Base-by-base conservation (phyloP, 768 basidiomycete species). In the Tulasnella sp. region DNA sequence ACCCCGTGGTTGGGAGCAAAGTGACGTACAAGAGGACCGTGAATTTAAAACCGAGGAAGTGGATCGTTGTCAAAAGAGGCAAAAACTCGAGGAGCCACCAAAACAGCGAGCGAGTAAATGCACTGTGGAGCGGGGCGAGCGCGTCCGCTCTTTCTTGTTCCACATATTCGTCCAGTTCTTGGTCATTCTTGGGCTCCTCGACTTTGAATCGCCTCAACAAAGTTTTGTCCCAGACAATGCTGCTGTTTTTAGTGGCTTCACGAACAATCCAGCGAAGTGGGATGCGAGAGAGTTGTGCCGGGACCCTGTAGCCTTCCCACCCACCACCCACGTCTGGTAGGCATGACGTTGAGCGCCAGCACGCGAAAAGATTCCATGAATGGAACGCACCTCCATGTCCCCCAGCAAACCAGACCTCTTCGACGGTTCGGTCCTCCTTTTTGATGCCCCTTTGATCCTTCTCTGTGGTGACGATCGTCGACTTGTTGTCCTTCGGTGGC, bases 261-360 rank as follows among this genome's bases (percentile, higher is more conserved):
- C 75, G 67, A 22, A 76, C 29, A 6, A 79, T 76, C 79, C 79
- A 79, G 3, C 71, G 74, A 12, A 79, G 75, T 11, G 78, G 78
- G 64, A 79, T 78, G 25, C 58, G 71, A 36, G 75, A 67, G 31
- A 76, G 69, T n/a, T 42, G 52, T 5, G 54, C 36, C 11, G 31
- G 19, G 34, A 42, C 52, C 6, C 39, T 25, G 71, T 77, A 42
- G 17, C 8, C 40, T 34, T 67, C 72, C 39, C 58, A 72, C 15
- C 76, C 76, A 1, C 76, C 76, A 25, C 76, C 76, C 54, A 77
- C 72, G n/a, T 77, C 76, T 77, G 15, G 14, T 19, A 34, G 7
- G 19, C 36, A 22, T 1, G 14, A 29, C 14, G n/a, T 17, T 67
- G 8, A n/a, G 17, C 22, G 58, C 9, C 5, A 14, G 12, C 58